phyloP scores from a whole-genome alignment of 805 yeast genomes.

The Myxozyma udenii region DNA sequence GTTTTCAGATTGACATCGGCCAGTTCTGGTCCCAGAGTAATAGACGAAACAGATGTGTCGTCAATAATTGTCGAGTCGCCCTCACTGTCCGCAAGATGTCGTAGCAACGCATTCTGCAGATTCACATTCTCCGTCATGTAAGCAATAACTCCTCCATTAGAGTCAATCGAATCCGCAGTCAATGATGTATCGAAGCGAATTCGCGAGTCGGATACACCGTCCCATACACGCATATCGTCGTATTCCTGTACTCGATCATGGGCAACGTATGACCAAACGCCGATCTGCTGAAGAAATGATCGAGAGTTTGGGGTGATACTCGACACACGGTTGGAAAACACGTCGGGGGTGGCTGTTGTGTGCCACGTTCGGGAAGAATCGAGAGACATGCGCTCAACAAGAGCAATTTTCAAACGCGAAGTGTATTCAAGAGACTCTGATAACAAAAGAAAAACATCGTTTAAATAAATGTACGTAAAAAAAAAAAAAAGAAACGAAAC shows the following conservation, averaged over 20 bases:
- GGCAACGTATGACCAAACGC: constrained; percentile 70
- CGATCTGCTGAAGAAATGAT: constrained; percentile 44
- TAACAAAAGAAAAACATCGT: neutral
- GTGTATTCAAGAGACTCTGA: constrained; percentile 61
- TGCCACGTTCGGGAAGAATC: constrained; percentile 50
- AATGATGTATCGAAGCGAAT: constrained; percentile 65
- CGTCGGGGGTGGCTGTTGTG: constrained; percentile 33
- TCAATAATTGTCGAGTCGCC: constrained; percentile 46
- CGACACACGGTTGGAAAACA: constrained; percentile 75
- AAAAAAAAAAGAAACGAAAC: neutral
- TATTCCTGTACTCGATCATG: constrained; percentile 73
- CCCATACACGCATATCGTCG: constrained; percentile 81
- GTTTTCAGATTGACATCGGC: constrained; percentile 39
- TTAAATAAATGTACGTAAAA: neutral
- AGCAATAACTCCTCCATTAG: constrained; percentile 44
- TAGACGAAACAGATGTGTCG: constrained; percentile 62
- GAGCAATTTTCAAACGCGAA: constrained; percentile 54
- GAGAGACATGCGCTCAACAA: constrained; percentile 72
- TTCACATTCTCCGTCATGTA: constrained; percentile 88
- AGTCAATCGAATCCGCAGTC: constrained; percentile 30
- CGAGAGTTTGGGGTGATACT: constrained; percentile 79
- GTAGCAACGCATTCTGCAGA: constrained; percentile 69
- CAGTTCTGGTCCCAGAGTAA: constrained; percentile 35
- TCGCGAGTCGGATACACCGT: constrained; percentile 68
- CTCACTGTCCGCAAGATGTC: constrained; percentile 47